Evolutionary conservation across 2,329 filamentous ascomycete genomes (phyloP).

Genomic region (Metarhizium anisopliae): DNA sequence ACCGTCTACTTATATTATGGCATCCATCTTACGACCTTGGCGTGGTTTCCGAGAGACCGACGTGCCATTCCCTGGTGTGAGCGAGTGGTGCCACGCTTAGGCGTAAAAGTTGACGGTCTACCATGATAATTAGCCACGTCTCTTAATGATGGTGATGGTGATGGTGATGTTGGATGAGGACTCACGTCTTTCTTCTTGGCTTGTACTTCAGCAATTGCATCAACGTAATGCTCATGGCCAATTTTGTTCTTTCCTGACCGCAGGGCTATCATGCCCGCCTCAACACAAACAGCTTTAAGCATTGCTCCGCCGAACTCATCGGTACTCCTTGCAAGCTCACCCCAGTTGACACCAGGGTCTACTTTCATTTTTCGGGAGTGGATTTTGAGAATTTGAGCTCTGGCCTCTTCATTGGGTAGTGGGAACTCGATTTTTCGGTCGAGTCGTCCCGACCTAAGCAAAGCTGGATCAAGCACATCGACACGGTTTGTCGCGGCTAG

Average conservation of each 20-base stretch:
- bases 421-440: slow-evolving; percentile 99
- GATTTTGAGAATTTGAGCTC: slow-evolving; percentile 94
- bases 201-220: slow-evolving; percentile 94
- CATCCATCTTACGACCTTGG: not conserved
- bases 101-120: slow-evolving; percentile 52
- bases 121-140: not conserved
- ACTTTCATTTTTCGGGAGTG: slow-evolving; percentile 98
- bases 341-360: slow-evolving; percentile 89
- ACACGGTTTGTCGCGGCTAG: slow-evolving; percentile 90
- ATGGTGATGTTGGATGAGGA: slow-evolving; percentile 10
- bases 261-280: slow-evolving; percentile 98
- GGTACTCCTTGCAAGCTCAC: slow-evolving; percentile 87
- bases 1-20: not conserved
- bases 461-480: slow-evolving; percentile 84
- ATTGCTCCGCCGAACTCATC: slow-evolving; percentile 98
- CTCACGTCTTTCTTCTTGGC: slow-evolving; percentile 86
- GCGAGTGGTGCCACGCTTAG: slow-evolving; percentile 18
- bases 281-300: slow-evolving; percentile 96
- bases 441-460: slow-evolving; percentile 83
- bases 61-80: not conserved
- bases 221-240: slow-evolving; percentile 95
- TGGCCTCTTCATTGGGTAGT: slow-evolving; percentile 92
- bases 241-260: slow-evolving; percentile 94
- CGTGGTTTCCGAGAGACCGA: not conserved
- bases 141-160: not conserved